Evolutionary conservation across 805 yeast species (phyloP).

Genomic region (Kuraishia cidri): DNA sequence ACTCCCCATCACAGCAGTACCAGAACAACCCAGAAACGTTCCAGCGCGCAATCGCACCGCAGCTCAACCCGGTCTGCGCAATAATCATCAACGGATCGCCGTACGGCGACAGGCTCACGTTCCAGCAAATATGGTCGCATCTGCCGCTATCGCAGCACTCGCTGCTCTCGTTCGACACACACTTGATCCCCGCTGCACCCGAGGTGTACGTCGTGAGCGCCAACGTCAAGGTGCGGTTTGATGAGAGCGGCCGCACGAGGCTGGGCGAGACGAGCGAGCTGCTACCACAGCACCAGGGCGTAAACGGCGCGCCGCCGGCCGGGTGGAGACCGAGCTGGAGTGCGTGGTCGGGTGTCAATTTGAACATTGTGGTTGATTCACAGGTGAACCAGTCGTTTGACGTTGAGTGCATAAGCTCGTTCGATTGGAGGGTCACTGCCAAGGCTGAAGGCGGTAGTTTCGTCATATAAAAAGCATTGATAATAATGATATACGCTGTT

Average conservation of each 20-base stretch:
- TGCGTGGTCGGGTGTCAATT: slow-evolving; percentile 58
- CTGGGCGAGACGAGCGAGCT: slow-evolving; percentile 57
- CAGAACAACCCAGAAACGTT: slow-evolving; percentile 7
- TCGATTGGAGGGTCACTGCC: slow-evolving; percentile 60
- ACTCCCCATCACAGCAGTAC: slow-evolving; percentile 4
- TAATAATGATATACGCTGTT: too few relatives aligned
- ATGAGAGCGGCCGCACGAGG: slow-evolving; percentile 64
- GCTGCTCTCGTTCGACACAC: slow-evolving; percentile 57
- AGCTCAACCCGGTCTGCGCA: slow-evolving; percentile 40
- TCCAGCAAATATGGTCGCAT: slow-evolving; percentile 50
- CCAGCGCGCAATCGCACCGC: slow-evolving; percentile 25
- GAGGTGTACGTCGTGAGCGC: slow-evolving; percentile 40
- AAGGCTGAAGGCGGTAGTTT: slow-evolving; percentile 52
- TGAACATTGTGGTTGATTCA: slow-evolving; percentile 55
- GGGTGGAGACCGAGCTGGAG: slow-evolving; percentile 48
- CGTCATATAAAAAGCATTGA: too few relatives aligned
- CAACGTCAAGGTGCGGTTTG: slow-evolving; percentile 58
- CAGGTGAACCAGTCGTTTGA: slow-evolving; percentile 23
- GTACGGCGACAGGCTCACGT: slow-evolving; percentile 36
- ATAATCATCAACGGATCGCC: slow-evolving; percentile 55
- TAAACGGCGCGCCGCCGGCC: slow-evolving; percentile 4
- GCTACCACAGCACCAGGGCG: slow-evolving; percentile 12
- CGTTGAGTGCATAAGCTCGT: slow-evolving; percentile 42
- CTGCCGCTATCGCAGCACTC: slow-evolving; percentile 55
- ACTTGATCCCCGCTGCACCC: slow-evolving; percentile 48